Percentiles rank a stretch among this genome's conserved stretches.
Conservation (phyloP, 345 rosid genomes). For the Hirschfeldia incana region DNA sequence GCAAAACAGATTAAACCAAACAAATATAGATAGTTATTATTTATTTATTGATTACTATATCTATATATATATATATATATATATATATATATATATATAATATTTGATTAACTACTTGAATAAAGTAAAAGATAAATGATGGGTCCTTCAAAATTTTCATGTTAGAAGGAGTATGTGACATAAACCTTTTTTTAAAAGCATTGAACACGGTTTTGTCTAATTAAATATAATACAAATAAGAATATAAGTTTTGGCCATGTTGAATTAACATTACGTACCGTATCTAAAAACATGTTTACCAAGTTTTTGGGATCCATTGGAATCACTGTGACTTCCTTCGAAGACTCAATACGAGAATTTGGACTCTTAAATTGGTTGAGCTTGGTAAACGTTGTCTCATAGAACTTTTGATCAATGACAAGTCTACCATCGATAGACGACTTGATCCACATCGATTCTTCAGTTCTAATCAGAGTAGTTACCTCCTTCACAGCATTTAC, state of each 20-base stretch:
- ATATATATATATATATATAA: neutral
- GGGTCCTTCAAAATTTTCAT: neutral
- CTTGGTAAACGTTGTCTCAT: conserved; percentile 47
- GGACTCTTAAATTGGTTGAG: conserved; percentile 34
- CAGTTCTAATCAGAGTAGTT: conserved; percentile 38
- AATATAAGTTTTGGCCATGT: neutral
- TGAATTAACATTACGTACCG: conserved; percentile 41
- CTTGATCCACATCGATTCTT: conserved; percentile 68
- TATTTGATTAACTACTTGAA: neutral
- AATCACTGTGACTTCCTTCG: conserved; percentile 51
- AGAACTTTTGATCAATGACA: conserved; percentile 43
- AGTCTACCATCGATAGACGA: conserved; percentile 45
- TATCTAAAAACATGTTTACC: conserved; percentile 52
- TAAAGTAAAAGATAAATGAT: neutral
- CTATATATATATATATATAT: neutral
- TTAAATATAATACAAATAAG: neutral
- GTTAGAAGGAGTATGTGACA: neutral
- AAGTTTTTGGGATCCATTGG: conserved; percentile 44
- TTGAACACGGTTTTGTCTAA: neutral
- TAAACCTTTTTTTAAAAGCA: neutral
- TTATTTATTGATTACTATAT: neutral
- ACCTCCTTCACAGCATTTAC: conserved; percentile 52
- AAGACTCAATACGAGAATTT: conserved; percentile 57
- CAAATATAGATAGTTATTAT: neutral
- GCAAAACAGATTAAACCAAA: neutral